Evolutionary conservation across 192 early-diverging fungal genomes (phyloP).

Genomic region (Umbelopsis sp.): DNA sequence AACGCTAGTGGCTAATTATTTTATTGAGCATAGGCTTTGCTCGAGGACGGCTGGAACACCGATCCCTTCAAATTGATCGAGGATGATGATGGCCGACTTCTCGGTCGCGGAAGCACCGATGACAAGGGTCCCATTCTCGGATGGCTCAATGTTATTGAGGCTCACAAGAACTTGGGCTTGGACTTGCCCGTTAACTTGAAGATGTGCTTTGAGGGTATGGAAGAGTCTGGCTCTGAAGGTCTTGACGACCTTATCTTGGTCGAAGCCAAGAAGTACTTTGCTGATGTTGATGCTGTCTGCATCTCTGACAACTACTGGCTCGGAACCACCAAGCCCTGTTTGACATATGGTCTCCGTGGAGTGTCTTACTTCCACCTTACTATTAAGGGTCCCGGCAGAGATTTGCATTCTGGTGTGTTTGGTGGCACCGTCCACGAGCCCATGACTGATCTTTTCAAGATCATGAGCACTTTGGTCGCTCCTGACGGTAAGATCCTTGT

Average conservation of each 20-base stretch:
- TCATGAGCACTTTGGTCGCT: conserved; percentile 85
- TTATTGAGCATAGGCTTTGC: conserved; percentile 50
- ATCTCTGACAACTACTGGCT: conserved; percentile 99
- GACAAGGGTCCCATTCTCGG: conserved; percentile 98
- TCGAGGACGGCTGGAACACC: conserved; percentile 87
- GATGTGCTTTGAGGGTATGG: conserved; percentile 98
- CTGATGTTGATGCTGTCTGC: conserved; percentile 92
- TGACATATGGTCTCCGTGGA: conserved; percentile 96
- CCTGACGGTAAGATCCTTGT: conserved; percentile 88
- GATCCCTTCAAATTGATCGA: conserved; percentile 92
- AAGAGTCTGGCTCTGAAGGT: conserved; percentile 89
- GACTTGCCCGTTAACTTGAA: conserved; percentile 95
- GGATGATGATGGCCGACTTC: conserved; percentile 79
- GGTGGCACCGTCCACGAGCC: conserved; percentile 95
- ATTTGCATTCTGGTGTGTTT: conserved; percentile 97
- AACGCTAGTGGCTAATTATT: not conserved
- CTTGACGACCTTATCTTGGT: conserved; percentile 83
- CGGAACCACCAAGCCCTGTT: conserved; percentile 93
- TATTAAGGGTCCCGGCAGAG: conserved; percentile 48
- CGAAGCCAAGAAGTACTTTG: conserved; percentile 92
- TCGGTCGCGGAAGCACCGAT: conserved; percentile 93
- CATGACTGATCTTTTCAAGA: conserved; percentile 90
- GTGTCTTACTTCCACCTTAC: conserved; percentile 60
- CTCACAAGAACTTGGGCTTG: conserved; percentile 86
- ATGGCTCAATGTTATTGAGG: conserved; percentile 95